Base-by-base conservation (phyloP, 2,329 filamentous ascomycete species). In the Cercospora janseana region DNA sequence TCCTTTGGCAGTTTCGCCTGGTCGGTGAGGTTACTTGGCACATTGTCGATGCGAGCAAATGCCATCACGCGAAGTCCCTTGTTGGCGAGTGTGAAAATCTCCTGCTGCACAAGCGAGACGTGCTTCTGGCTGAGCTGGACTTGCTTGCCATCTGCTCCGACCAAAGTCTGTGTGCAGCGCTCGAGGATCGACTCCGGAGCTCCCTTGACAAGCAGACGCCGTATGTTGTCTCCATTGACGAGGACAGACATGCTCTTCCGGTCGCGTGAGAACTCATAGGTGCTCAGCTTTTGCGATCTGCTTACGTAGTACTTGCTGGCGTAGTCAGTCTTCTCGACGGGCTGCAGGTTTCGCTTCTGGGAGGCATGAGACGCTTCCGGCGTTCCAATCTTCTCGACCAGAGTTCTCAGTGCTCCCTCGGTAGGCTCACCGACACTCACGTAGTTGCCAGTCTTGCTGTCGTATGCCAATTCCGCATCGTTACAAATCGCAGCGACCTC, bases 191-290 rank as follows among this genome's bases (percentile, higher is more conserved):
- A 89, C 71, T 98, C 93, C 4, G 93, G 93, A 15, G 94, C 93
- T 63, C 93, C 93, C 75, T 98, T 98, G 59, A 98, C 91, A 41
- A 98, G 79, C 8, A 98, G 83, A 68, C 86, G 90, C 73, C 93
- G 82, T 45, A 82, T 72, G 42, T 78, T 76, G 49, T 80, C 85
- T 47, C 80, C 79, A 58, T 86, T 80, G 56, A 94, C 88, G 52
- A 97, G 75, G 27, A 98, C 94, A 40, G 93, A 98, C 93, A 98
- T 98, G 72, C 92, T 97, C 81, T 98, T 98, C 56, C 93, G 83
- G 71, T 98, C 93, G 62, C 93, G 85, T 1, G 93, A 97, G 73
- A 98, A 98, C 69, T 98, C 93, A 63, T 89, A 98, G 8, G 90
- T 95, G 6, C 91, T 86, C 49, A 95, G 78, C 32, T 86, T 83